Base-by-base conservation (phyloP, 179 eudicot genomes). In the Spergularia azorica region DNA sequence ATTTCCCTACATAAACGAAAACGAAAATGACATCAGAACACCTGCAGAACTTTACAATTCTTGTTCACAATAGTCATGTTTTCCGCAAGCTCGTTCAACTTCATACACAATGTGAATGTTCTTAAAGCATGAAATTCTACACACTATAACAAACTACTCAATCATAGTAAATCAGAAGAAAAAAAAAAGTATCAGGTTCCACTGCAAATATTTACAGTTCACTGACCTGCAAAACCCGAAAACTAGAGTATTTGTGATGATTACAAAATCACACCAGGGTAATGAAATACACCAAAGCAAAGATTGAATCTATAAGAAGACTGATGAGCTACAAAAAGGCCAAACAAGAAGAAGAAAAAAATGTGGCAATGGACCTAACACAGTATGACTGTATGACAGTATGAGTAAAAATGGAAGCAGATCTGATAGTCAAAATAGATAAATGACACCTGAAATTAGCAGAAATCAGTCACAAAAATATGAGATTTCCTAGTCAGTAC, bases 361-460 rank as follows among this genome's bases (percentile, higher is more conserved):
- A 43, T 1, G 48, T 43, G 48, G 48, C 48, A 43, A 43, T 43
- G 48, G 0, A 43, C 48, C 48, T 43, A 43, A 43, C 48, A 43
- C 43, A 41, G n/a, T n/a, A n/a, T n/a, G n/a, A n/a, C n/a, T n/a
- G n/a, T n/a, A n/a, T n/a, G n/a, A n/a, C 32, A 26, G 32, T 26
- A 0, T 26, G 32, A 26, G 32, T 52, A 72, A 71, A 41, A 64
- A 38, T 51, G 73, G 52, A 65, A 74, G 50, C 17, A 75, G 67
- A 79, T 75, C 74, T 60, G 67, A 68, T 65, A 79, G 82, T 82
- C 82, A 74, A 78, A 78, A 51, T 10, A 74, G n/a, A 36, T 57
- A 36, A 57, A 26, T 55, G 68, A 56, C 75, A 82, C n/a, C 18
- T 20, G 9, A 7, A 82, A 43, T 43, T 62, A 76, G 75, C 59